Conservation (phyloP, 1,284 basidiomycete genomes). For the Naganishia liquefaciens region DNA sequence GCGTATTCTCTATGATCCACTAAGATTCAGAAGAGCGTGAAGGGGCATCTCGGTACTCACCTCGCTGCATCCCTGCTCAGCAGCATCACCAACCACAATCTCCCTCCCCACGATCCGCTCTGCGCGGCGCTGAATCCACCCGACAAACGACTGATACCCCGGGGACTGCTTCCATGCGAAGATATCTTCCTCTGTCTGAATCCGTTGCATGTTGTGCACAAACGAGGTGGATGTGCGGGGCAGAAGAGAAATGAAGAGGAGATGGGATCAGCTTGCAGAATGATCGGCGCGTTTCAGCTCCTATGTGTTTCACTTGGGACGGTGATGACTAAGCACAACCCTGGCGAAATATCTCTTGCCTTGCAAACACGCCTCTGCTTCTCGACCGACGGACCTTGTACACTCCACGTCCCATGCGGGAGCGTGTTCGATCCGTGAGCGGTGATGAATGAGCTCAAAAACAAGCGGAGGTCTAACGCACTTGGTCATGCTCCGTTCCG, state of each 20-base stretch:
- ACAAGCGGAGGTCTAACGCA: too few relatives aligned
- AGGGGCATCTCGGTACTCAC: constrained; percentile 31
- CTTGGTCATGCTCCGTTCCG: too few relatives aligned
- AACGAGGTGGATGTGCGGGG: neutral
- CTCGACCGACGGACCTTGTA: too few relatives aligned
- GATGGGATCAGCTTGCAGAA: neutral
- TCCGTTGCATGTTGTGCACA: constrained; percentile 24
- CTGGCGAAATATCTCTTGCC: too few relatives aligned
- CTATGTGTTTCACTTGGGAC: neutral
- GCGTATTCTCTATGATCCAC: constrained; percentile 14
- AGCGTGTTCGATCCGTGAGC: too few relatives aligned
- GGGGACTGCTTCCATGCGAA: constrained; percentile 65
- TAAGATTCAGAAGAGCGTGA: too few relatives aligned
- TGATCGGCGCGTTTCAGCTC: constrained; percentile 1
- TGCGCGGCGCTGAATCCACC: constrained; percentile 71
- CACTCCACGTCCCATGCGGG: too few relatives aligned
- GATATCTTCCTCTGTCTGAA: constrained; percentile 66
- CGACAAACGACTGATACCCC: constrained; percentile 69
- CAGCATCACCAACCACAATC: constrained; percentile 36
- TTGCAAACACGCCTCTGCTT: too few relatives aligned
- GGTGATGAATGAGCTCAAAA: too few relatives aligned
- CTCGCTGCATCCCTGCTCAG: constrained; percentile 28
- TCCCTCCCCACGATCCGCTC: constrained; percentile 68
- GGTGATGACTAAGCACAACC: constrained; percentile 1
- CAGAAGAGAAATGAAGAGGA: too few relatives aligned